Conservation (phyloP, 2,329 filamentous ascomycete species). For the Xylaria sp. region DNA sequence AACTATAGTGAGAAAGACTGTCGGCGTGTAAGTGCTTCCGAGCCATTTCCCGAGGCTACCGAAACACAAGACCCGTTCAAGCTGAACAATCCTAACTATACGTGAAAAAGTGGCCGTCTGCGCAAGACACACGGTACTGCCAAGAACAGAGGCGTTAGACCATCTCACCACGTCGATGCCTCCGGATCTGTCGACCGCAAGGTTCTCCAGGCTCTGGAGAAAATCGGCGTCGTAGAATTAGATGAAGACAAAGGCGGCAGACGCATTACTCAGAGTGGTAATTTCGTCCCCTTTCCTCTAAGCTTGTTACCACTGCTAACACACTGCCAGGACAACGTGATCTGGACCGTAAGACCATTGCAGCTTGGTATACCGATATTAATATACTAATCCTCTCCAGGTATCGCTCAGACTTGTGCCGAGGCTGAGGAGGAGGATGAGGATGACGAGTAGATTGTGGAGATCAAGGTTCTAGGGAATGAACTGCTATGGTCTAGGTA, state of each 20-base stretch:
- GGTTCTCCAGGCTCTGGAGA: constrained; percentile 96
- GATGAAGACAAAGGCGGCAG: constrained; percentile 99
- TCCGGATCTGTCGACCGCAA: constrained; percentile 97
- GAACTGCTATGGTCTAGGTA: constrained; percentile 46
- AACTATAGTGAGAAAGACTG: constrained; percentile 83
- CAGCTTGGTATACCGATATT: constrained; percentile 1
- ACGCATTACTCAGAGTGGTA: constrained; percentile 93
- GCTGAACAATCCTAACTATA: constrained; percentile 72
- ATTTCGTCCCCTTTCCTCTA: not conserved
- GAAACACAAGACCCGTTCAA: constrained; percentile 48
- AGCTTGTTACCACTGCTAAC: constrained; percentile 1
- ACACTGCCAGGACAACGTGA: constrained; percentile 76
- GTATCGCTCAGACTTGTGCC: constrained; percentile 83
- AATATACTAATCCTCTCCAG: constrained; percentile 48
- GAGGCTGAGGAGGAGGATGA: constrained; percentile 77
- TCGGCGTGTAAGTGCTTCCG: constrained; percentile 73
- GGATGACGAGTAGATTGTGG: constrained; percentile 67
- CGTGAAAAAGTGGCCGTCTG: constrained; percentile 73
- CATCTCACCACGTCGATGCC: constrained; percentile 95
- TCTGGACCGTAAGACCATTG: constrained; percentile 77
- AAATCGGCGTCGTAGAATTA: constrained; percentile 97
- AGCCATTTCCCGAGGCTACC: not conserved
- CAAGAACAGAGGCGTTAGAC: constrained; percentile 95
- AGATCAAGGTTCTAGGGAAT: constrained; percentile 32
- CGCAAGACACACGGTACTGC: constrained; percentile 94